Conservation (phyloP, 1,139 yeast species). For the Blastobotrys proliferans region DNA sequence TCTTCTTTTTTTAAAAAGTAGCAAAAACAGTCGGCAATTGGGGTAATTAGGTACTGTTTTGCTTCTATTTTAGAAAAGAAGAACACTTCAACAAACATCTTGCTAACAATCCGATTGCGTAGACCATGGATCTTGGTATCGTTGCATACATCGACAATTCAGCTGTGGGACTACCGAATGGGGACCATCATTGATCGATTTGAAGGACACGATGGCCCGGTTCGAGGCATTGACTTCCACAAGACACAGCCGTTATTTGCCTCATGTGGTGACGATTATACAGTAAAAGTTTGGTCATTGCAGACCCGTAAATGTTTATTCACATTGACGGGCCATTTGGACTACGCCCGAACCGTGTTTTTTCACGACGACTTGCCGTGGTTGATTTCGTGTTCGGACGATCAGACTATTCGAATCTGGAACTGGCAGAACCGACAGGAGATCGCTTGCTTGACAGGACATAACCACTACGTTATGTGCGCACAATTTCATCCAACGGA, state of each 20-base stretch:
- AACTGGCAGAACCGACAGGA: conserved; percentile 99
- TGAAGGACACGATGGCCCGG: conserved; percentile 99
- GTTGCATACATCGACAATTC: conserved; percentile 90
- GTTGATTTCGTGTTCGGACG: conserved; percentile 95
- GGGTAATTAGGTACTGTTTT: neutral
- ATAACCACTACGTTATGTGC: conserved; percentile 96
- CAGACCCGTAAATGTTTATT: conserved; percentile 87
- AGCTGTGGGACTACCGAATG: conserved; percentile 99
- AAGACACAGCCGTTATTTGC: conserved; percentile 97
- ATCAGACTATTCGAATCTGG: conserved; percentile 98
- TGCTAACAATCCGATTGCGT: conserved; percentile 3
- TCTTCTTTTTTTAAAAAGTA: no score
- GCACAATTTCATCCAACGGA: conserved; percentile 97
- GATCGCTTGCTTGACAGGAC: conserved; percentile 96
- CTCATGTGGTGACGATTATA: conserved; percentile 96
- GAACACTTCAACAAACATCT: neutral
- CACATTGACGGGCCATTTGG: conserved; percentile 86
- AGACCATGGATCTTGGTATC: conserved; percentile 97
- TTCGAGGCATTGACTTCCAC: conserved; percentile 91
- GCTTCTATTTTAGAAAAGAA: neutral
- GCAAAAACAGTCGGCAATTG: no score
- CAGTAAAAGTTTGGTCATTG: conserved; percentile 94
- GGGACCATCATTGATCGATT: conserved; percentile 94
- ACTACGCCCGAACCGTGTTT: conserved; percentile 88
- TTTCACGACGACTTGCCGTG: conserved; percentile 97